Base-by-base conservation (phyloP, 805 yeast species). In the Candida taoyuanica region DNA sequence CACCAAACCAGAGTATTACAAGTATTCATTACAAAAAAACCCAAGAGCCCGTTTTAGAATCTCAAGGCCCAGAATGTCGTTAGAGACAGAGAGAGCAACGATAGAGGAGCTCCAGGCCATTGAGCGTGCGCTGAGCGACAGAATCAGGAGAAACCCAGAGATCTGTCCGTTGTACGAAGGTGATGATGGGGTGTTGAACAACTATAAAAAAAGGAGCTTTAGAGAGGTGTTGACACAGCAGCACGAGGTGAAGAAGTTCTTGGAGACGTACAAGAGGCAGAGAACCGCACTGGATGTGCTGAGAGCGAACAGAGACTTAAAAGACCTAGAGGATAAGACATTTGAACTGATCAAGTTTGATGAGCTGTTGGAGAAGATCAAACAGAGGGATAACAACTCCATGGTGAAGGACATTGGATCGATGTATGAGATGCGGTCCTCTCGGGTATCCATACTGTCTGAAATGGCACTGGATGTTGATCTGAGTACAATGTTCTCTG, bases 101-200 rank as follows among this genome's bases (percentile, higher is more conserved):
- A 42, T 76, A 7, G 87, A 81, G 50, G 93, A 84, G 53, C 58
- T 85, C 15, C 95, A 89, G 45, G 61, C 75, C 3, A 70, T 91
- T 4, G 94, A 89, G 50, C 51, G 61, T 20, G 86, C 86, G 0
- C 68, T 87, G 0, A 59, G 81, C 0, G 71, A 70, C 33, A 64
- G 97, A 37, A 61, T 87, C 4, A 64, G 67, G 35, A 53, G 78
- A 40, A 81, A 84, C 50, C 88, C 91, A 0, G 66, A 63, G 14
- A 42, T 85, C 2, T 67, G 73, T 28, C 70, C 68, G 3, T 56
- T 53, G 5, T 56, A 47, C 32, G 23, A 52, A 25, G 40, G 48
- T 30, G 40, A 47, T 45, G 55, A 55, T 3, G 58, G 58, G 42
- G 51, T n/a, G n/a, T n/a, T n/a, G n/a, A n/a, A n/a, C n/a, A n/a